phyloP scores from a whole-genome alignment of 2,329 filamentous ascomycete genomes.

The Alternaria conjuncta region DNA sequence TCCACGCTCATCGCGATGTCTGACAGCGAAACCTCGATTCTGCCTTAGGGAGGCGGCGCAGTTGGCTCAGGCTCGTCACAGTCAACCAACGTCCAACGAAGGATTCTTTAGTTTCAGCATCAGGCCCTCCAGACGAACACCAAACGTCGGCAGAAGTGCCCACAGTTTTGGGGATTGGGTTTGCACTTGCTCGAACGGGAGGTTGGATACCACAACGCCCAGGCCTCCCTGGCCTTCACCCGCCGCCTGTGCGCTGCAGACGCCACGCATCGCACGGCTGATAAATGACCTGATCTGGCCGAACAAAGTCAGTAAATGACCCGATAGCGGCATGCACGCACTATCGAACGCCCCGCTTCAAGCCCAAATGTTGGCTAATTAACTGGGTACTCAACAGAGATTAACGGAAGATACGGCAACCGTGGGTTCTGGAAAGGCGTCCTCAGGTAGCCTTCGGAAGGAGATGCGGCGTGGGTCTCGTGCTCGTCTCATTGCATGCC shows the following conservation, averaged over 20 bases:
- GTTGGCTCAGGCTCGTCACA: neutral
- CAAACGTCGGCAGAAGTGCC: conserved; percentile 13
- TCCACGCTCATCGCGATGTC: conserved; percentile 17
- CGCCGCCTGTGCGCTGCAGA: conserved; percentile 30
- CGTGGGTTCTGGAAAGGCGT: neutral
- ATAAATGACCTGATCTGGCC: conserved; percentile 30
- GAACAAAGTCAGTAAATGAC: conserved; percentile 38
- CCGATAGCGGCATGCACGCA: conserved; percentile 29
- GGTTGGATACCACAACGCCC: conserved; percentile 19
- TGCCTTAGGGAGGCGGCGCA: conserved; percentile 19
- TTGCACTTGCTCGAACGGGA: conserved; percentile 19
- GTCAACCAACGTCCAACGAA: neutral
- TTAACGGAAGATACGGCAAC: conserved; percentile 25
- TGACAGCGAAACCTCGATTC: conserved; percentile 15
- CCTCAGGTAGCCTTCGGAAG: neutral
- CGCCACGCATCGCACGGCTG: conserved; percentile 28
- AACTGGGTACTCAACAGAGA: conserved; percentile 22
- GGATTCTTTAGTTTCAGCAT: conserved; percentile 14
- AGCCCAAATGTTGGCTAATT: conserved; percentile 43
- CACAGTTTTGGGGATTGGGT: conserved; percentile 15
- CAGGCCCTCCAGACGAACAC: conserved; percentile 13
- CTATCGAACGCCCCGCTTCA: conserved; percentile 40
- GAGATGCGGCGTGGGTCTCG: conserved; percentile 7
- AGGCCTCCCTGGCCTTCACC: conserved; percentile 21
- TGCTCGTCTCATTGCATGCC: conserved; percentile 2